Evolutionary conservation across 2,329 filamentous ascomycete species (phyloP).

Genomic region (Penicillium sp.): DNA sequence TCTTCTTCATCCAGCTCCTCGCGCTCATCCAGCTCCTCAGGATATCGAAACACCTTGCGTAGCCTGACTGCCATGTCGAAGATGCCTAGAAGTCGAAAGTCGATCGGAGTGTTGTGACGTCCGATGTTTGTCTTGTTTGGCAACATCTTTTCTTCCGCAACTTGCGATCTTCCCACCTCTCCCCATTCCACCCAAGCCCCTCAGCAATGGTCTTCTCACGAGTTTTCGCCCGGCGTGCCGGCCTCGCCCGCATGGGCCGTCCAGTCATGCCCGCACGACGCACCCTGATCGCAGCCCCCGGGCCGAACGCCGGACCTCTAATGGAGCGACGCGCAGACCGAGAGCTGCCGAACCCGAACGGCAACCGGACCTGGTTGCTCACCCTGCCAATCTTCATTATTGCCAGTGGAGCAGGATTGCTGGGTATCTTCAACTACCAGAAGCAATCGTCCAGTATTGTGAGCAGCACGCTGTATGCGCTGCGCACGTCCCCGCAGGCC

Average conservation of each 20-base stretch:
- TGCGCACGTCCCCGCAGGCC: conserved; percentile 76
- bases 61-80: conserved; percentile 60
- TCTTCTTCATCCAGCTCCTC: conserved; percentile 73
- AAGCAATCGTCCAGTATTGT: conserved; percentile 86
- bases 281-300: conserved; percentile 53
- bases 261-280: conserved; percentile 34
- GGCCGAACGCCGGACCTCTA: conserved; percentile 53
- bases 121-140: conserved; percentile 32
- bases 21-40: conserved; percentile 59
- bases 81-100: background rate
- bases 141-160: conserved; percentile 7
- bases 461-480: conserved; percentile 85
- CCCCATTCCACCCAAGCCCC: background rate
- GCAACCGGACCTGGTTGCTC: conserved; percentile 64
- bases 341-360: conserved; percentile 50
- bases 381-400: conserved; percentile 80
- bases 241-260: conserved; percentile 12
- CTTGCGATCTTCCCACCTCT: background rate
- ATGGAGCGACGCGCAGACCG: conserved; percentile 56
- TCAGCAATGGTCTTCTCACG: conserved; percentile 17
- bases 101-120: background rate
- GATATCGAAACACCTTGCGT: conserved; percentile 77
- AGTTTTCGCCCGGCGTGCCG: conserved; percentile 15
- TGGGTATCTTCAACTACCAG: conserved; percentile 99
- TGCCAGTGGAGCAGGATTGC: conserved; percentile 68